These are phyloP conservation scores for Aspergillus cristatus DNA, from an alignment of 495 filamentous ascomycete genomes.

Conservation along the genomic window DNA sequence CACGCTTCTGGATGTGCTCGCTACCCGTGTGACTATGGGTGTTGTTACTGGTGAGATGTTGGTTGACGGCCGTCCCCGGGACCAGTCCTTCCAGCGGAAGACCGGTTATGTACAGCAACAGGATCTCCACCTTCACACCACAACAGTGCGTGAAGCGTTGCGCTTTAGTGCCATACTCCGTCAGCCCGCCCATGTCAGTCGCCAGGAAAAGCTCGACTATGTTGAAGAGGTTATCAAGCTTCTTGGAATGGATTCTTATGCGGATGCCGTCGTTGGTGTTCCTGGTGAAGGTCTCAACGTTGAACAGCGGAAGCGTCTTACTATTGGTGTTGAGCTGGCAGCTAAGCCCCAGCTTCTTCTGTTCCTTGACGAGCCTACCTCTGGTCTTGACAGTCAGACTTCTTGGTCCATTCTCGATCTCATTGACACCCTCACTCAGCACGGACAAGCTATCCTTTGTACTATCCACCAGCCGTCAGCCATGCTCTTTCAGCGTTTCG, in stretches of 20 bases:
- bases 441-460: slow-evolving; percentile 85
- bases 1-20: slow-evolving; percentile 54
- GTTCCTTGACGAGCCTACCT: slow-evolving; percentile 87
- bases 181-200: slow-evolving; percentile 62
- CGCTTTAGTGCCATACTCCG: slow-evolving; percentile 78
- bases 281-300: slow-evolving; percentile 65
- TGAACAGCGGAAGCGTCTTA: slow-evolving; percentile 81
- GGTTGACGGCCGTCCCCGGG: slow-evolving; percentile 46
- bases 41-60: slow-evolving; percentile 45
- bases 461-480: slow-evolving; percentile 96
- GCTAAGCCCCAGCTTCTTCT: slow-evolving; percentile 78
- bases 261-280: slow-evolving; percentile 35
- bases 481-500: slow-evolving; percentile 92
- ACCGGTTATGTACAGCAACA: slow-evolving; percentile 95
- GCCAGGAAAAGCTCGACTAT: slow-evolving; percentile 74
- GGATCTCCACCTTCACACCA: slow-evolving; percentile 80
- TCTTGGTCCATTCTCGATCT: slow-evolving; percentile 85
- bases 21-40: slow-evolving; percentile 45
- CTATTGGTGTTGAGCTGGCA: slow-evolving; percentile 86
- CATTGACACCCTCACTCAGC: slow-evolving; percentile 77
- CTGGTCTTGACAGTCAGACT: slow-evolving; percentile 80
- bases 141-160: slow-evolving; percentile 77
- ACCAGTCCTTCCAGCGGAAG: slow-evolving; percentile 81
- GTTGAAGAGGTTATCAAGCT: slow-evolving; percentile 90
- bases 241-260: slow-evolving; percentile 65